Evolutionary conservation across 1,284 basidiomycete species (phyloP).

Genomic region (Thecaphora frezii): DNA sequence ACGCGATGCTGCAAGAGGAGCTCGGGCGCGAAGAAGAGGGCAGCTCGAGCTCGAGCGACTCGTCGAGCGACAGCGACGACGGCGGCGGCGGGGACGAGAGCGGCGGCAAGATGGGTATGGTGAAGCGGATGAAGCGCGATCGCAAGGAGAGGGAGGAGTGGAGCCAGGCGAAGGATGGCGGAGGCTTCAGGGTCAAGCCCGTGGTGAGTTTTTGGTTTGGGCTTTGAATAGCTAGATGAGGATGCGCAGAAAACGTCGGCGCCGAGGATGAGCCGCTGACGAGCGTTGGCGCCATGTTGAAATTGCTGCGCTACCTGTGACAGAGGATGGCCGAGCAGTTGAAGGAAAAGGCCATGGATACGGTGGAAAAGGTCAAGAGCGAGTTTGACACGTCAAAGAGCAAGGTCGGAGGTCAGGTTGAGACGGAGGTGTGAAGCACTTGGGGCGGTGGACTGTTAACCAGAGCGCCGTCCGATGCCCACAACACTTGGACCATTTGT

Average conservation of each 20-base stretch:
- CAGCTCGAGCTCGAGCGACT: too few relatives aligned
- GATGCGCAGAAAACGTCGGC: too few relatives aligned
- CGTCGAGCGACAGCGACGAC: not conserved
- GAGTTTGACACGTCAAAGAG: constrained; percentile 1
- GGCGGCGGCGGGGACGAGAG: not conserved
- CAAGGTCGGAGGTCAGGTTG: constrained; percentile 3
- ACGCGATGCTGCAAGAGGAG: not conserved
- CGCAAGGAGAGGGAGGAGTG: not conserved
- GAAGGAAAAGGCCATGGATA: not conserved
- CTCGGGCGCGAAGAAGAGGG: too few relatives aligned
- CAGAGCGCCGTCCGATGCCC: too few relatives aligned
- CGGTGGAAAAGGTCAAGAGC: constrained; percentile 4
- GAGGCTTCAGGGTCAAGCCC: not conserved
- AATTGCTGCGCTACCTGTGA: too few relatives aligned
- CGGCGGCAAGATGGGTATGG: not conserved
- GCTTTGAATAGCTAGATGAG: too few relatives aligned
- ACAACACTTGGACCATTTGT: too few relatives aligned
- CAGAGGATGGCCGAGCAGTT: constrained; percentile 3
- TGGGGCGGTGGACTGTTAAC: too few relatives aligned
- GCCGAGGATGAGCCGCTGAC: too few relatives aligned
- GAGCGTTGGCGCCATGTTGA: too few relatives aligned
- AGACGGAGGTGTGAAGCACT: constrained; percentile 1
- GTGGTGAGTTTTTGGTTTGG: not conserved
- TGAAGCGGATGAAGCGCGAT: not conserved
- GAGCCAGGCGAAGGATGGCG: not conserved